Percentiles rank a stretch among this genome's conserved stretches.
Conservation (phyloP, 2,329 filamentous ascomycete genomes). For the Metarhizium humberi region DNA sequence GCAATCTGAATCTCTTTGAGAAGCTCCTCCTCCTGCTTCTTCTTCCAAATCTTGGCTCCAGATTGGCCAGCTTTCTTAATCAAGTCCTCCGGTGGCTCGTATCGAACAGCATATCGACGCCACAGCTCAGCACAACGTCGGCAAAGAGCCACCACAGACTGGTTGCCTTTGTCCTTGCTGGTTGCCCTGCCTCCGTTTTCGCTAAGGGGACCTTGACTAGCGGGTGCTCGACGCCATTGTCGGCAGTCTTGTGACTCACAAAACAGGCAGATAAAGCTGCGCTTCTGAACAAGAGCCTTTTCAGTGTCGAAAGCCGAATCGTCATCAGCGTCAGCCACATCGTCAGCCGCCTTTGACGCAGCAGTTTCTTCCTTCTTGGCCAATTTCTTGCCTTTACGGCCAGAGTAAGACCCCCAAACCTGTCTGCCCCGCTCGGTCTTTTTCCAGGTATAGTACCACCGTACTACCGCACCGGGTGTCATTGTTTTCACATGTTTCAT, state of each 20-base stretch:
- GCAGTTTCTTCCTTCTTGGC: conserved; percentile 63
- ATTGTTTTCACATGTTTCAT: conserved; percentile 80
- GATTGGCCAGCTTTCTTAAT: conserved; percentile 75
- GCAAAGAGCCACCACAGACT: conserved; percentile 75
- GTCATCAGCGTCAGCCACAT: conserved; percentile 84
- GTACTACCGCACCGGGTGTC: conserved; percentile 70
- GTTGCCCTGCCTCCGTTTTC: conserved; percentile 47
- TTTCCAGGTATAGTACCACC: conserved; percentile 98
- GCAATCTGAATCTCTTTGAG: conserved; percentile 61
- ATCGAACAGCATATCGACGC: conserved; percentile 92
- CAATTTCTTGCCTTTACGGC: conserved; percentile 84
- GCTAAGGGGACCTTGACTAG: conserved; percentile 59
- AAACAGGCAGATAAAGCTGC: conserved; percentile 88
- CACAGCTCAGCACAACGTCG: conserved; percentile 85
- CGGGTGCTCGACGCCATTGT: conserved; percentile 87
- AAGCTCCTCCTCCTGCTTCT: conserved; percentile 85
- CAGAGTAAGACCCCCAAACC: conserved; percentile 83
- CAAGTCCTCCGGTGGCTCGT: conserved; percentile 88
- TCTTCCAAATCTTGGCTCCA: conserved; percentile 76
- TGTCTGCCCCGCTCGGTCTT: conserved; percentile 78
- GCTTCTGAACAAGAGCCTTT: conserved; percentile 72
- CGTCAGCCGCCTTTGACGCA: conserved; percentile 72
- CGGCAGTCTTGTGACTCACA: conserved; percentile 71
- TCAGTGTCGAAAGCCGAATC: conserved; percentile 92
- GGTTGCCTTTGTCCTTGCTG: conserved; percentile 67